A percentile compares a stretch with the other conserved stretches of the same genome.
Evolutionary conservation across 2,329 filamentous ascomycete species (phyloP).

Genomic region (Fusarium tjaetaba): DNA sequence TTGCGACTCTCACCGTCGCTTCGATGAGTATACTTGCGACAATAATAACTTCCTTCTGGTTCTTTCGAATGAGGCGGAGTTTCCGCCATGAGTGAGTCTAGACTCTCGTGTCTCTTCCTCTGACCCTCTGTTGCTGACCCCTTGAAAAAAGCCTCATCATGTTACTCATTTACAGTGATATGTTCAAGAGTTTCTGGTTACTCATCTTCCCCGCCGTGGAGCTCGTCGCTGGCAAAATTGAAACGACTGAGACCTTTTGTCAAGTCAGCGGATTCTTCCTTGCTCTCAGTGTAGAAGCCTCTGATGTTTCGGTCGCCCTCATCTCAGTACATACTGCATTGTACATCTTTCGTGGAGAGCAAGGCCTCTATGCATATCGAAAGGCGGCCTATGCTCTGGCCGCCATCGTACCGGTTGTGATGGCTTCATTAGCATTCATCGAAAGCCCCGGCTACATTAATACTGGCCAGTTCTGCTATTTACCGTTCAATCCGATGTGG

Average conservation of each 20-base stretch:
- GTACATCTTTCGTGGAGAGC: constrained; percentile 72
- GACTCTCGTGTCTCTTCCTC: constrained; percentile 42
- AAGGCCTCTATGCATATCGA: constrained; percentile 76
- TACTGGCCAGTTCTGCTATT: constrained; percentile 74
- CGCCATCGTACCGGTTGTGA: constrained; percentile 65
- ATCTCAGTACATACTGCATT: constrained; percentile 79
- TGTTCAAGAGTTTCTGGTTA: constrained; percentile 75
- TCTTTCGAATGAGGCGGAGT: constrained; percentile 75
- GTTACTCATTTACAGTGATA: constrained; percentile 76
- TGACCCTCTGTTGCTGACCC: constrained; percentile 8
- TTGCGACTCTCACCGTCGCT: constrained; percentile 53
- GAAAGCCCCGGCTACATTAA: constrained; percentile 67
- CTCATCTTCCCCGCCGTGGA: constrained; percentile 71
- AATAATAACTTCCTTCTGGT: constrained; percentile 73
- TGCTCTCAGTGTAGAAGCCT: constrained; percentile 72
- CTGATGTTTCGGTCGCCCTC: constrained; percentile 76
- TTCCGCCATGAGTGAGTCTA: constrained; percentile 69
- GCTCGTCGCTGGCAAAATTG: constrained; percentile 61
- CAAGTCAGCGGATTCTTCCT: constrained; percentile 76
- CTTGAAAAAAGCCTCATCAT: constrained; percentile 70
- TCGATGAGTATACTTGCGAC: constrained; percentile 66
- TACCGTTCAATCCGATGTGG: constrained; percentile 75
- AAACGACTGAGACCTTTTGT: constrained; percentile 66
- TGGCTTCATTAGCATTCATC: constrained; percentile 72
- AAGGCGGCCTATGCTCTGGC: constrained; percentile 67